A percentile compares a stretch with the other conserved stretches of the same genome.
Evolutionary conservation across 2,329 filamentous ascomycete species (phyloP).

Genomic region (Ophiostoma fasciatum): DNA sequence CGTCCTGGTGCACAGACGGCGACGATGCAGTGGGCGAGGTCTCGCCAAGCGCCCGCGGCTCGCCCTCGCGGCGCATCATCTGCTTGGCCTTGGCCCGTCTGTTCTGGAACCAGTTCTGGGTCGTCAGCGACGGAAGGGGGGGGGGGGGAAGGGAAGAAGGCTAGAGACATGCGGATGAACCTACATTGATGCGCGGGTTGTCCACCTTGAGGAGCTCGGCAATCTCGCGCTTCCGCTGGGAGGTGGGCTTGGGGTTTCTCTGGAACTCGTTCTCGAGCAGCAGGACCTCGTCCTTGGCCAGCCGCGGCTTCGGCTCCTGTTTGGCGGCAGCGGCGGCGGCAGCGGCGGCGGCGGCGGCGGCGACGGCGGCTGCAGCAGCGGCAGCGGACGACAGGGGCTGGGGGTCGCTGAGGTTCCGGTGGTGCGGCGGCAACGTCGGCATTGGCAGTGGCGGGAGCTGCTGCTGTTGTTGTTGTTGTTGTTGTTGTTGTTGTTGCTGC

Average conservation of each 20-base stretch:
- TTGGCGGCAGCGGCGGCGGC: too few species aligned
- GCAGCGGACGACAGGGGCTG: conserved; percentile 2
- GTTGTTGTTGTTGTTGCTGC: not conserved
- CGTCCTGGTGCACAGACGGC: conserved; percentile 17
- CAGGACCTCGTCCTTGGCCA: conserved; percentile 45
- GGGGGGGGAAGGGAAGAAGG: not conserved
- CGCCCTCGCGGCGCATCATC: conserved; percentile 37
- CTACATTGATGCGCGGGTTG: conserved; percentile 47
- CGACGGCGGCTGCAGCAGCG: too few species aligned
- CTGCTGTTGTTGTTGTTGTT: conserved; percentile 1
- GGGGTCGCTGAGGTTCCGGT: conserved; percentile 13
- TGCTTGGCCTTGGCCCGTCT: conserved; percentile 50
- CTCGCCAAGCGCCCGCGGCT: conserved; percentile 27
- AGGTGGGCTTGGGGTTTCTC: conserved; percentile 50
- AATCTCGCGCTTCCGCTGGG: conserved; percentile 43
- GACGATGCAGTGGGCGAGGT: conserved; percentile 21
- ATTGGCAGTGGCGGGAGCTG: conserved; percentile 3
- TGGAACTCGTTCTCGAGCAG: conserved; percentile 45
- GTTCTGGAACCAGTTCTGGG: conserved; percentile 56
- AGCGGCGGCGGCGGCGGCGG: too few species aligned
- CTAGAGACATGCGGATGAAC: conserved; percentile 4
- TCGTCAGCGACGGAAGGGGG: not conserved
- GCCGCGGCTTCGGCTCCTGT: conserved; percentile 37
- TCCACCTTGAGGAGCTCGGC: conserved; percentile 49
- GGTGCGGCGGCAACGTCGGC: conserved; percentile 8